Conservation (phyloP, 2,329 filamentous ascomycete genomes). For the Beauveria sp. region DNA sequence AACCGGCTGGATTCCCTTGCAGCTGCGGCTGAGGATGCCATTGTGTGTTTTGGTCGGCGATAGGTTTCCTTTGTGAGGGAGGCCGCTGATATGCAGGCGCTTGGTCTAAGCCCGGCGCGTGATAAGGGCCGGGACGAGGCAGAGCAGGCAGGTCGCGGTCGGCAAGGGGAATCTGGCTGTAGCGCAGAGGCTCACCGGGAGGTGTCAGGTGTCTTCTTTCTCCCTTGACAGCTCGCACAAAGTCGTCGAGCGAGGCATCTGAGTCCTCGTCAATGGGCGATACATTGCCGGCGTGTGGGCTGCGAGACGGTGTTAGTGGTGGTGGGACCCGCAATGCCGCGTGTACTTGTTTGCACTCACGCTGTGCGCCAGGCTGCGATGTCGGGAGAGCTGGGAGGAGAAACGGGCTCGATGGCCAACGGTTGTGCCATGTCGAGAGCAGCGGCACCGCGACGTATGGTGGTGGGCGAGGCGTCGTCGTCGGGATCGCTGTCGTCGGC, state of each 20-base stretch:
- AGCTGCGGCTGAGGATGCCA: not conserved
- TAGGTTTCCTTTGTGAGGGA: not conserved
- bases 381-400: conserved; percentile 52
- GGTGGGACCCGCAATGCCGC: conserved; percentile 9
- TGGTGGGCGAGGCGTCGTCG: conserved; percentile 14
- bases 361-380: conserved; percentile 25
- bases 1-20: not conserved
- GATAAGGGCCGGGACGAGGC: not conserved
- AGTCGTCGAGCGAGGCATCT: conserved; percentile 16
- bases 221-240: conserved; percentile 7
- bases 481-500: conserved; percentile 10
- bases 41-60: not conserved
- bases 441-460: conserved; percentile 27
- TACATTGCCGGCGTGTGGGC: conserved; percentile 30
- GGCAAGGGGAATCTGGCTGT: not conserved
- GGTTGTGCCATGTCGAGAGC: not conserved
- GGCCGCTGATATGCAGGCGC: not conserved
- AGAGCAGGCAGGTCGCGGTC: not conserved
- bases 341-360: conserved; percentile 29
- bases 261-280: conserved; percentile 45
- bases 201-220: not conserved
- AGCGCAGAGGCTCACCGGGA: not conserved
- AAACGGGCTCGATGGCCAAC: conserved; percentile 40
- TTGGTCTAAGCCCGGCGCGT: not conserved
- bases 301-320: conserved; percentile 14